Conservation (phyloP, 805 yeast species). For the Lachancea meyersii region DNA sequence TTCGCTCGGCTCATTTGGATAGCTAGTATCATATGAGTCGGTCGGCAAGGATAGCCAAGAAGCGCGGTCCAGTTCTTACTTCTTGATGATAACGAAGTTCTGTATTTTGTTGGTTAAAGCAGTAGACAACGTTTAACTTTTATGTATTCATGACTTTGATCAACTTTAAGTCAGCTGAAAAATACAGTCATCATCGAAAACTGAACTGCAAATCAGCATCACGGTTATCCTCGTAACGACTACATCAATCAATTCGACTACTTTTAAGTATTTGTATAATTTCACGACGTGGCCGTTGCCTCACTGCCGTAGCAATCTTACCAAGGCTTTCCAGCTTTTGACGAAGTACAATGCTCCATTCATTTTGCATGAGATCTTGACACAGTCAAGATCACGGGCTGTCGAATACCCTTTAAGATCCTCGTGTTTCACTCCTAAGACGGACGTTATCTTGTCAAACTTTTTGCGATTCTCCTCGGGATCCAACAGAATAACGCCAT, state of each 20-base stretch:
- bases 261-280: not conserved
- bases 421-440: not conserved
- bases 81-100: too few relatives aligned
- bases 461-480: slow-evolving; percentile 18
- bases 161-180: not conserved
- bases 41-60: not conserved
- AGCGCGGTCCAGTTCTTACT: too few relatives aligned
- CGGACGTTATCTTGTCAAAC: slow-evolving; percentile 15
- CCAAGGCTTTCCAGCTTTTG: slow-evolving; percentile 18
- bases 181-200: not conserved
- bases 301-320: not conserved
- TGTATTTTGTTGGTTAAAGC: too few relatives aligned
- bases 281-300: not conserved
- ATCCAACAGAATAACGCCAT: slow-evolving; percentile 24
- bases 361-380: slow-evolving; percentile 12
- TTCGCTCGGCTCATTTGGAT: not conserved
- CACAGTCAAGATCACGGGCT: not conserved
- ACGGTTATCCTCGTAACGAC: too few relatives aligned
- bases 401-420: not conserved
- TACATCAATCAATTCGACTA: not conserved
- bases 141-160: not conserved
- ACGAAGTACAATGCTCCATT: slow-evolving; percentile 15
- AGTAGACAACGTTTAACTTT: not conserved
- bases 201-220: too few relatives aligned
- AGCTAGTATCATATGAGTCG: not conserved